A percentile compares a stretch with the other conserved stretches of the same genome.
Evolutionary conservation across 495 filamentous ascomycete species (phyloP).

Genomic region (Neurospora pannonica): DNA sequence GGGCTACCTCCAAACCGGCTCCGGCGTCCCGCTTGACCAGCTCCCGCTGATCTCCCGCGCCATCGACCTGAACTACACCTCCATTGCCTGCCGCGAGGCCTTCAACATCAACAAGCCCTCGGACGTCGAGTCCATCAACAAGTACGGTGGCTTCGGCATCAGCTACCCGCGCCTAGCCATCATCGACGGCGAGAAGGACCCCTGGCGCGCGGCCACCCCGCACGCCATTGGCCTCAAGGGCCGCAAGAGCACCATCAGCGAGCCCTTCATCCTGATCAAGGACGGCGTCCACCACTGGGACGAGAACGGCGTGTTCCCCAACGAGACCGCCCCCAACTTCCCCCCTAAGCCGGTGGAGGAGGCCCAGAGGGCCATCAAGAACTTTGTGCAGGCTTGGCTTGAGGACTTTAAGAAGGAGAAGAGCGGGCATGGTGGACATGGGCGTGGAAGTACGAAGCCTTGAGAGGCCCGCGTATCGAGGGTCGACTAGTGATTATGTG

Average conservation of each 20-base stretch:
- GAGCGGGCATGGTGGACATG: not conserved
- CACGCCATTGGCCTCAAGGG: constrained; percentile 41
- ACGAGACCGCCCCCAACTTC: constrained; percentile 43
- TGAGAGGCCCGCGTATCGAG: not conserved
- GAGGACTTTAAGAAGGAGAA: constrained; percentile 36
- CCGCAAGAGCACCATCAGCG: constrained; percentile 41
- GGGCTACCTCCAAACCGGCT: constrained; percentile 63
- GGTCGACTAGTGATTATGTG: not conserved
- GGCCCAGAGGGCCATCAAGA: constrained; percentile 43
- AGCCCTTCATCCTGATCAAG: constrained; percentile 57
- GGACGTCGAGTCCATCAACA: constrained; percentile 50
- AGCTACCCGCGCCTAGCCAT: constrained; percentile 55
- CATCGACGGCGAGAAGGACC: constrained; percentile 59
- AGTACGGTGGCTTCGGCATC: constrained; percentile 58
- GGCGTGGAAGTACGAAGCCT: not conserved
- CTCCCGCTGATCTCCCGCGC: constrained; percentile 57
- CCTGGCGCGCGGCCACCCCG: constrained; percentile 59
- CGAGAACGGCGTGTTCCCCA: constrained; percentile 56
- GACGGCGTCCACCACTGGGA: constrained; percentile 63
- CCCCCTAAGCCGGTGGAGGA: constrained; percentile 46
- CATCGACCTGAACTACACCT: constrained; percentile 45
- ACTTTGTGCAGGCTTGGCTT: constrained; percentile 60
- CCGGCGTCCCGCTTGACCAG: constrained; percentile 45
- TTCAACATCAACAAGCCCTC: constrained; percentile 55
- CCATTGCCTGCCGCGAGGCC: constrained; percentile 43